Percentiles rank a stretch among this genome's conserved stretches.
Conservation (phyloP, 2,329 filamentous ascomycete species). For the Venturia carpophila region DNA sequence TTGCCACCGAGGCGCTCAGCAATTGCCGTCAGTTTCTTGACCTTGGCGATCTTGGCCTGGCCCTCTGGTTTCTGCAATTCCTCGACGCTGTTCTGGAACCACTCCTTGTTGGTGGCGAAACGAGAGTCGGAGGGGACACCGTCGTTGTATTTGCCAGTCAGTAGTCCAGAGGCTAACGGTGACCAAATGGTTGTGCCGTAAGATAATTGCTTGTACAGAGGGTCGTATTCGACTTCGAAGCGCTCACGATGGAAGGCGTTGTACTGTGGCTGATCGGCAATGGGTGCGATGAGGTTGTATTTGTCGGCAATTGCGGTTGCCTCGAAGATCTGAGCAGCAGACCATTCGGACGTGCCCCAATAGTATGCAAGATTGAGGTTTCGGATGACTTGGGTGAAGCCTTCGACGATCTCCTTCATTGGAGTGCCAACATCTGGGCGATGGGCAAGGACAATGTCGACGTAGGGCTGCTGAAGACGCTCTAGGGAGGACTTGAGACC, state of each 20-base stretch:
- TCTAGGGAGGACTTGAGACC: constrained; percentile 51
- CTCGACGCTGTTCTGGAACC: constrained; percentile 50
- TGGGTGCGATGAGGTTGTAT: constrained; percentile 52
- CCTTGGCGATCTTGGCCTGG: constrained; percentile 49
- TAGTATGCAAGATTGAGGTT: constrained; percentile 55
- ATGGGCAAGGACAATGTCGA: constrained; percentile 58
- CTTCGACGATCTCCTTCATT: constrained; percentile 56
- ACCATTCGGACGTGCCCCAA: constrained; percentile 58
- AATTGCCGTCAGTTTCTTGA: constrained; percentile 45
- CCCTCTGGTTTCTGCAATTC: constrained; percentile 43
- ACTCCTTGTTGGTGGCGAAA: constrained; percentile 50
- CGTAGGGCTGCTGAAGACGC: constrained; percentile 57
- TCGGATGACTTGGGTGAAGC: constrained; percentile 43
- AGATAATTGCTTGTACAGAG: constrained; percentile 48
- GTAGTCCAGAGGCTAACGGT: constrained; percentile 48
- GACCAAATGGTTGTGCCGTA: constrained; percentile 52
- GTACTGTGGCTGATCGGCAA: constrained; percentile 51
- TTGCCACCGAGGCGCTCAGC: constrained; percentile 43
- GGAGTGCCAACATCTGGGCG: constrained; percentile 54
- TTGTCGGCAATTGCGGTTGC: constrained; percentile 47
- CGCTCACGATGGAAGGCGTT: constrained; percentile 54
- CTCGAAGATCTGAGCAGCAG: constrained; percentile 51
- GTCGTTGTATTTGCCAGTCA: constrained; percentile 59
- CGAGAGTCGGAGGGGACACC: constrained; percentile 54
- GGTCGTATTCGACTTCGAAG: constrained; percentile 54